Evolutionary conservation across 2,329 filamentous ascomycete genomes (phyloP).

Genomic region (Botrytis tulipae): DNA sequence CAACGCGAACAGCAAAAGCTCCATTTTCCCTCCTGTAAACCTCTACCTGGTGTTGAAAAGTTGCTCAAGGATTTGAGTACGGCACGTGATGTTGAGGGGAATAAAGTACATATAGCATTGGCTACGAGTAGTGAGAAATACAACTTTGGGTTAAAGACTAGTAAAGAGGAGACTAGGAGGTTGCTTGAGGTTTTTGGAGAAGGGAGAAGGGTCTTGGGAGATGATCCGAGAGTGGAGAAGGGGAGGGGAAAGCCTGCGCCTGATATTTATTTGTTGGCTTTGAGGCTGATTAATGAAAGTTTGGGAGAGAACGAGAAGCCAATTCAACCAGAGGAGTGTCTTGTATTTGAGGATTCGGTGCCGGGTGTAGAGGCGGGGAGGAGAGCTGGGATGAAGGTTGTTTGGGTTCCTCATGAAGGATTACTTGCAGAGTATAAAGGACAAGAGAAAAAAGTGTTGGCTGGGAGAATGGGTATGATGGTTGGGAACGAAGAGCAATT

Average conservation of each 20-base stretch:
- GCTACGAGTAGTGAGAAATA: slow-evolving; percentile 2
- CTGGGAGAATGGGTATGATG: slow-evolving; percentile 60
- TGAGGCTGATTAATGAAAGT: slow-evolving; percentile 77
- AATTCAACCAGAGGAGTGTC: slow-evolving; percentile 79
- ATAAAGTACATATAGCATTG: background rate
- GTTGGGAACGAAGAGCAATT: slow-evolving; percentile 55
- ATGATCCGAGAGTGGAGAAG: slow-evolving; percentile 72
- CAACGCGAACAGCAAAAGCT: slow-evolving; percentile 63
- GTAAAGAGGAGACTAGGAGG: slow-evolving; percentile 41
- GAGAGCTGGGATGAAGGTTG: slow-evolving; percentile 88
- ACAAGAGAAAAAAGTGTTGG: slow-evolving; percentile 76
- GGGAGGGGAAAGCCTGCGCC: slow-evolving; percentile 90
- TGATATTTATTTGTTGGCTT: slow-evolving; percentile 87
- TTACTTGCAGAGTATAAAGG: slow-evolving; percentile 74
- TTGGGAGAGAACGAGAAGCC: slow-evolving; percentile 60
- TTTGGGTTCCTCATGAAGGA: slow-evolving; percentile 86
- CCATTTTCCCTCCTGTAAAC: slow-evolving; percentile 70
- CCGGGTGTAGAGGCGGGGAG: slow-evolving; percentile 88
- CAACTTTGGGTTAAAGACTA: slow-evolving; percentile 20
- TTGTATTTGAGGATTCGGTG: slow-evolving; percentile 95
- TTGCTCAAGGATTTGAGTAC: slow-evolving; percentile 59
- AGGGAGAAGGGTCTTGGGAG: slow-evolving; percentile 76
- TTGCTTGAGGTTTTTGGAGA: slow-evolving; percentile 71
- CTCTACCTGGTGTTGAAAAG: slow-evolving; percentile 73
- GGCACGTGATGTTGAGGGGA: slow-evolving; percentile 23